phyloP scores from a whole-genome alignment of 2,329 filamentous ascomycete genomes.

The Neobulgaria alba region DNA sequence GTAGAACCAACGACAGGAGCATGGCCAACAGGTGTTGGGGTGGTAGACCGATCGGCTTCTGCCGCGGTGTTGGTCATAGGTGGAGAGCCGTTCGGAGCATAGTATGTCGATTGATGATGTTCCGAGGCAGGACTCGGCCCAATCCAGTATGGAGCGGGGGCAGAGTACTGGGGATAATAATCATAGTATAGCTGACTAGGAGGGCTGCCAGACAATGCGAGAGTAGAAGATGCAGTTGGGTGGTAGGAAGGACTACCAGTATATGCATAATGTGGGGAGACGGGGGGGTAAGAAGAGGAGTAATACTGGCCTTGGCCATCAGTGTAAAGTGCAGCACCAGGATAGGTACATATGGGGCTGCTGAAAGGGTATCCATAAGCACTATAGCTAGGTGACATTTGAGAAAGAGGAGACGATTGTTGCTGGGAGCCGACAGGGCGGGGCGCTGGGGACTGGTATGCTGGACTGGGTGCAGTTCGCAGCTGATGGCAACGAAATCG shows the following conservation, averaged over 20 bases:
- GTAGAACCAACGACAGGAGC: slow-evolving; percentile 3
- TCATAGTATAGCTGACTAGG: slow-evolving; percentile 9
- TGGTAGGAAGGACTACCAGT: slow-evolving; percentile 10
- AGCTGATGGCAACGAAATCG: slow-evolving; percentile 7
- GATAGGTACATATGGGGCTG: slow-evolving; percentile 6
- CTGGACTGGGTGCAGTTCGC: slow-evolving; percentile 4
- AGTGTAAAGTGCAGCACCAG: slow-evolving; percentile 6
- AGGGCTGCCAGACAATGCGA: slow-evolving; percentile 11
- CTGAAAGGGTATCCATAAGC: slow-evolving; percentile 11
- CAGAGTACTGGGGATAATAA: slow-evolving; percentile 12
- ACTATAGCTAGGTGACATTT: slow-evolving; percentile 12
- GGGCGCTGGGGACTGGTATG: slow-evolving; percentile 14
- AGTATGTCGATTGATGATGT: neutral
- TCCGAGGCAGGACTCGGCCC: slow-evolving; percentile 4
- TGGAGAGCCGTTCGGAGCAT: slow-evolving; percentile 7
- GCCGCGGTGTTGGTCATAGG: slow-evolving; percentile 2
- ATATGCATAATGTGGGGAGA: slow-evolving; percentile 13
- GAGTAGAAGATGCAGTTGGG: too few relatives aligned
- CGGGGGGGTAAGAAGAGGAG: slow-evolving; percentile 7
- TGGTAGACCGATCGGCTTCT: slow-evolving; percentile 19
- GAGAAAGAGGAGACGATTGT: slow-evolving; percentile 8
- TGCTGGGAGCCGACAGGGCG: slow-evolving; percentile 6
- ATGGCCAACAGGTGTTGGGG: slow-evolving; percentile 20
- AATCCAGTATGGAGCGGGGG: slow-evolving; percentile 10
- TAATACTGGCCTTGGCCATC: slow-evolving; percentile 18